Conservation (phyloP, 2,329 filamentous ascomycete species). For the Cadophora sp. region DNA sequence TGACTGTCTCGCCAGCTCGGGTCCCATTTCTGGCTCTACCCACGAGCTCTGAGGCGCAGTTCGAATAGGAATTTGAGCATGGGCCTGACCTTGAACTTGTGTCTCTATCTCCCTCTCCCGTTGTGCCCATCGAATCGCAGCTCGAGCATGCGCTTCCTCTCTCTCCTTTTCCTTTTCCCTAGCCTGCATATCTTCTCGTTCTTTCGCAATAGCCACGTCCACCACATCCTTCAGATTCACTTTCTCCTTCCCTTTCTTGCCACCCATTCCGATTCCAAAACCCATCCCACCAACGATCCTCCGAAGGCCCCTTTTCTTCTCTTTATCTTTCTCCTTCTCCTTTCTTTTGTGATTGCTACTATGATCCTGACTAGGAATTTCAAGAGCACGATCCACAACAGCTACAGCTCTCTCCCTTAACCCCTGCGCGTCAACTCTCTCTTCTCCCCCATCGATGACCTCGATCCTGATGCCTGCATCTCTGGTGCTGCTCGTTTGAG, state of each 20-base stretch:
- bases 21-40: neutral
- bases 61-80: neutral
- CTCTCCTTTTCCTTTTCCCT: neutral
- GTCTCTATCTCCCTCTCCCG: neutral
- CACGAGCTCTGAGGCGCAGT: neutral
- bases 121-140: neutral
- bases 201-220: neutral
- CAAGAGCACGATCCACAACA: neutral
- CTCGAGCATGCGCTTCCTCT: slow-evolving; percentile 9
- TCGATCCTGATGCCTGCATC: neutral
- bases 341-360: neutral
- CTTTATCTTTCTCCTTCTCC: slow-evolving; percentile 4
- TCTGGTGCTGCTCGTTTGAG: neutral
- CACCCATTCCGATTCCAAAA: neutral
- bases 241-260: neutral
- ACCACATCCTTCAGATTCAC: neutral
- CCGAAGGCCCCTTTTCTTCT: neutral
- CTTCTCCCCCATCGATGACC: neutral
- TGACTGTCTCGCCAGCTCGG: neutral
- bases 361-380: neutral
- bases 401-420: slow-evolving; percentile 7
- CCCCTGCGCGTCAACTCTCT: slow-evolving; percentile 11
- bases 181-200: neutral
- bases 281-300: neutral
- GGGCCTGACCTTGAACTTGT: neutral